These are phyloP conservation scores for Ascochyta koolunga DNA, from an alignment of 2,329 filamentous ascomycete genomes.

Conservation along the genomic window DNA sequence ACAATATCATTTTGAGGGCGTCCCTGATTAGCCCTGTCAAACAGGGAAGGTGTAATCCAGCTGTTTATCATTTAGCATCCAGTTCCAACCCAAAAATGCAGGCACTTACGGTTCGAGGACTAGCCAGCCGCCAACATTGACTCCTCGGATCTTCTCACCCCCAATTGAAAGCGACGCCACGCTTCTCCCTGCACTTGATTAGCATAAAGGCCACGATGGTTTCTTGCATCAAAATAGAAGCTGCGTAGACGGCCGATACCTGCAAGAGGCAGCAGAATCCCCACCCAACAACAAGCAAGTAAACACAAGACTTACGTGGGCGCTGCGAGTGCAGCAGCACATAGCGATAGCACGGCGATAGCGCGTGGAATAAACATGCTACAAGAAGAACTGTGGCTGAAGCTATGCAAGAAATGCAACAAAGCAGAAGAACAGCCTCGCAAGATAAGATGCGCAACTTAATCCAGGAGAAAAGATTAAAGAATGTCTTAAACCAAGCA, in stretches of 20 bases:
- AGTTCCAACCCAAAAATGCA: too few relatives aligned
- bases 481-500: neutral
- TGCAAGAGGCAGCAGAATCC: neutral
- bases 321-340: conserved; percentile 32
- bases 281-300: neutral
- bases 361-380: conserved; percentile 37
- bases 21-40: conserved; percentile 43
- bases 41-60: conserved; percentile 66
- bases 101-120: conserved; percentile 53
- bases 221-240: neutral
- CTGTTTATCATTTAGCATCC: conserved; percentile 17
- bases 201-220: conserved; percentile 6
- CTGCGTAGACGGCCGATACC: neutral
- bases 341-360: conserved; percentile 30
- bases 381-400: conserved; percentile 16
- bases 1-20: conserved; percentile 46
- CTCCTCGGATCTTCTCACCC: conserved; percentile 57
- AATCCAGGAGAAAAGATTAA: too few relatives aligned
- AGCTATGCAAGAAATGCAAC: conserved; percentile 11
- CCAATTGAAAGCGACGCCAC: conserved; percentile 54
- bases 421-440: neutral
- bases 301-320: conserved; percentile 37
- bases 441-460: too few relatives aligned
- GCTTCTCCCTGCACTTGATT: conserved; percentile 34
- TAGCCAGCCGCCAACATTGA: conserved; percentile 60